A percentile compares a stretch with the other conserved stretches of the same genome.
Evolutionary conservation across 169 alveolate genomes (phyloP).

Genomic region (Toxoplasma gondii): DNA sequence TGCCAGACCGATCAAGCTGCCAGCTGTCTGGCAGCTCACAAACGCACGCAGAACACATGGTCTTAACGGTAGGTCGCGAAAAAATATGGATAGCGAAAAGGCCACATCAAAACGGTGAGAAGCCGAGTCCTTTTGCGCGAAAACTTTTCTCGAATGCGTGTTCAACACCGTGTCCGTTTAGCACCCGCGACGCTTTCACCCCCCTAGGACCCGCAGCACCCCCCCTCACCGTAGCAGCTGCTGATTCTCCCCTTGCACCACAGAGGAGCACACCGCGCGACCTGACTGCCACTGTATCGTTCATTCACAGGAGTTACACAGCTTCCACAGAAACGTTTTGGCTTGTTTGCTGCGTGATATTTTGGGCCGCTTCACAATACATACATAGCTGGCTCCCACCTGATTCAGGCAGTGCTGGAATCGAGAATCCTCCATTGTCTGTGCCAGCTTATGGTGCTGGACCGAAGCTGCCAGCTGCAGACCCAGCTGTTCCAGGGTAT

Average conservation of each 20-base stretch:
- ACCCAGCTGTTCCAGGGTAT: too few species aligned
- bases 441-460: too few species aligned
- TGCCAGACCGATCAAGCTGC: slow-evolving; percentile 18
- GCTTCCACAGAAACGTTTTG: too few species aligned
- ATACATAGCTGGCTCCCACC: too few species aligned
- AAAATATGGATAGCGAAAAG: slow-evolving; percentile 1
- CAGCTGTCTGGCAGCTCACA: slow-evolving; percentile 14
- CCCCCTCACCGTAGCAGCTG: slow-evolving; percentile 5
- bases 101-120: neutral
- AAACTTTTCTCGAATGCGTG: slow-evolving; percentile 10
- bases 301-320: too few species aligned
- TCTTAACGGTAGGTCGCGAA: neutral
- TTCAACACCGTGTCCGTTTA: slow-evolving; percentile 9
- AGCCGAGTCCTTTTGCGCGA: neutral
- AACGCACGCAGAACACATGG: slow-evolving; percentile 5
- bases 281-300: too few species aligned
- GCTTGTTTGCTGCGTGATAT: too few species aligned
- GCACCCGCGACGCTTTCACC: neutral
- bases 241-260: neutral
- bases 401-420: too few species aligned
- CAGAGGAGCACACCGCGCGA: neutral
- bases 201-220: neutral
- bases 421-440: too few species aligned
- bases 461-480: too few species aligned
- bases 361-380: too few species aligned